Evolutionary conservation across 306 rosid genomes (phyloP).

Genomic region (Fagus crenata): DNA sequence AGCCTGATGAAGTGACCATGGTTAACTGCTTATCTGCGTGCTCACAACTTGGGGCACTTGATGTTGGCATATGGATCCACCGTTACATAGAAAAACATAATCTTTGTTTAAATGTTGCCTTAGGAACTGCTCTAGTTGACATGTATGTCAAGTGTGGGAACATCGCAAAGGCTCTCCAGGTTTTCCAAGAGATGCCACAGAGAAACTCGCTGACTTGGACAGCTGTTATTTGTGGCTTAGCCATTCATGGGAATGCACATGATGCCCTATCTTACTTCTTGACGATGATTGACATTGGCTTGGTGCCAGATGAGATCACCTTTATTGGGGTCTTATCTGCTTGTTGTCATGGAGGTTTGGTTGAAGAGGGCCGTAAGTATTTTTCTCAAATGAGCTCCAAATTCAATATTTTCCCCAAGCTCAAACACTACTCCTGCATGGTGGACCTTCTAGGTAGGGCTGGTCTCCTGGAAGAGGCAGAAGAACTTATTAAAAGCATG

Average conservation of each 20-base stretch:
- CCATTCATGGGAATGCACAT: constrained; percentile 62
- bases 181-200: constrained; percentile 62
- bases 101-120: constrained; percentile 49
- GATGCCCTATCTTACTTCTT: constrained; percentile 63
- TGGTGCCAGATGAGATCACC: constrained; percentile 79
- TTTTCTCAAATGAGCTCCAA: constrained; percentile 60
- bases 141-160: constrained; percentile 89
- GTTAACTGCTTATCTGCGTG: constrained; percentile 75
- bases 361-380: constrained; percentile 64
- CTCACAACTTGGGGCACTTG: constrained; percentile 81
- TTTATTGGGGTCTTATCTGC: constrained; percentile 81
- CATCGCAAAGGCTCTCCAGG: constrained; percentile 63
- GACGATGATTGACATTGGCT: constrained; percentile 57
- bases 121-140: constrained; percentile 81
- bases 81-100: constrained; percentile 54
- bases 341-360: constrained; percentile 86
- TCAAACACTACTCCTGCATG: constrained; percentile 79
- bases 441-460: constrained; percentile 88
- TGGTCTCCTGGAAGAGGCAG: constrained; percentile 76
- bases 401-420: constrained; percentile 47
- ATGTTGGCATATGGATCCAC: constrained; percentile 80
- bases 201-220: constrained; percentile 84
- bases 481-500: constrained; percentile 61
- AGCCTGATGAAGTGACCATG: constrained; percentile 69
- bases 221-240: constrained; percentile 73